These are phyloP conservation scores for Venturia effusa DNA, from an alignment of 2,329 filamentous ascomycete genomes.

Conservation along the genomic window DNA sequence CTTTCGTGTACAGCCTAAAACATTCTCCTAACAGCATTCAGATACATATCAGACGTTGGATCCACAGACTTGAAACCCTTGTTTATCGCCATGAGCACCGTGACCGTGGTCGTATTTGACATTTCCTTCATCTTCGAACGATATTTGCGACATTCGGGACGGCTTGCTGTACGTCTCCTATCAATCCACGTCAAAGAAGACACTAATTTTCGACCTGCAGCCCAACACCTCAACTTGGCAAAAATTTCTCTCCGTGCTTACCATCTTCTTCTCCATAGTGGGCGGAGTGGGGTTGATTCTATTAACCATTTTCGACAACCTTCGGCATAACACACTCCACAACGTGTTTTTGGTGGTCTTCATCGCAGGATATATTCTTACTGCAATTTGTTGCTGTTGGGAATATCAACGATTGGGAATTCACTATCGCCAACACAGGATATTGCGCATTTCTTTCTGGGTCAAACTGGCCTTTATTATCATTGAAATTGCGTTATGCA, in stretches of 20 bases:
- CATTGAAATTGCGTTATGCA: slow-evolving; percentile 60
- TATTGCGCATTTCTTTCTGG: slow-evolving; percentile 73
- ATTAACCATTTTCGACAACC: slow-evolving; percentile 76
- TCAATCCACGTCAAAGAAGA: no score
- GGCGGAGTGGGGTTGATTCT: slow-evolving; percentile 75
- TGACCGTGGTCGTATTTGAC: slow-evolving; percentile 73
- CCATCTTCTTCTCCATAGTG: slow-evolving; percentile 57
- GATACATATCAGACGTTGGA: slow-evolving; percentile 41
- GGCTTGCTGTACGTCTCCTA: slow-evolving; percentile 37
- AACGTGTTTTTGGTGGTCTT: slow-evolving; percentile 72
- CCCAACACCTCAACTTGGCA: slow-evolving; percentile 57
- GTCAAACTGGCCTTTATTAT: slow-evolving; percentile 79
- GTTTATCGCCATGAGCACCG: slow-evolving; percentile 60
- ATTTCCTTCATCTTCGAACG: slow-evolving; percentile 71
- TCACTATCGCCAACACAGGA: slow-evolving; percentile 62
- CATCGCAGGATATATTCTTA: slow-evolving; percentile 73
- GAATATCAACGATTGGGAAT: slow-evolving; percentile 81
- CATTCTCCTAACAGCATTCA: slow-evolving; percentile 7
- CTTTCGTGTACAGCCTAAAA: not conserved
- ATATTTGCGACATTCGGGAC: slow-evolving; percentile 71
- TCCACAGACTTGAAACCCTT: slow-evolving; percentile 58
- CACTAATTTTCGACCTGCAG: slow-evolving; percentile 25
- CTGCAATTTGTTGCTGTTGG: slow-evolving; percentile 77
- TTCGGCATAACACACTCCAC: slow-evolving; percentile 56
- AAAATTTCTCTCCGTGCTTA: slow-evolving; percentile 50